Evolutionary conservation across 805 yeast genomes (phyloP), one percentile per base, ranked within the genome.

Genomic region (Candida odintsovae): DNA sequence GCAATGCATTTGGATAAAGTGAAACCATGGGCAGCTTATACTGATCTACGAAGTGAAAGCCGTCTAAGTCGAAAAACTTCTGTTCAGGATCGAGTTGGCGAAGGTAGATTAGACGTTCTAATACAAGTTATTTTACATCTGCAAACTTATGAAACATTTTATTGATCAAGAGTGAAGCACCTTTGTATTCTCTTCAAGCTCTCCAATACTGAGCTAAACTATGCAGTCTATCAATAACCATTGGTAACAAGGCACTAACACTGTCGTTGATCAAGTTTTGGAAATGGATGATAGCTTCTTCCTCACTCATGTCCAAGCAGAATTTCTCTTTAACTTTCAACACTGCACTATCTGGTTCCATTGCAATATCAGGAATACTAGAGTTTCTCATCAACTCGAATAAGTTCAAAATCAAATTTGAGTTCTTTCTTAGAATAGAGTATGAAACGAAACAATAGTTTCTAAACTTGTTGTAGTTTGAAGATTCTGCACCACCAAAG

Each of bases 121-220:
- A n/a, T n/a, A n/a, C n/a, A n/a, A n/a, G n/a, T n/a, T n/a, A n/a
- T n/a, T n/a, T n/a, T n/a, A n/a, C n/a, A n/a, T 23, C 25, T 23
- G 9, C 25, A 23, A 9, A 23, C 25, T 9, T 6, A 23, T 6
- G 25, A 23, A 23, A 6, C 25, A 6, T 23, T 23, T 6, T 23
- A 23, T 23, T 23, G 25, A 23, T 23, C 8, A 7, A 25, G 10
- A 11, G 13, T 25, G 28, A 25, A 25, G 10, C 6, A 7, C 3
- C 4, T 25, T 25, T 25, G 13, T 11, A 25, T 33, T 33, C 20
- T 6, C 5, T 33, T 38, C 20, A 23, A 12, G 97, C 90, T 50
- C 99, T 71, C 99, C 99, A 95, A 62, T 94, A 94, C 62, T 94
- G 99, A 0, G 99, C 97, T 62, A 94, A 74, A 66, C 92, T 89